Percentiles rank a stretch among this genome's conserved stretches.
Evolutionary conservation across 805 yeast genomes (phyloP).

Genomic region (Teunomyces gatunensis): DNA sequence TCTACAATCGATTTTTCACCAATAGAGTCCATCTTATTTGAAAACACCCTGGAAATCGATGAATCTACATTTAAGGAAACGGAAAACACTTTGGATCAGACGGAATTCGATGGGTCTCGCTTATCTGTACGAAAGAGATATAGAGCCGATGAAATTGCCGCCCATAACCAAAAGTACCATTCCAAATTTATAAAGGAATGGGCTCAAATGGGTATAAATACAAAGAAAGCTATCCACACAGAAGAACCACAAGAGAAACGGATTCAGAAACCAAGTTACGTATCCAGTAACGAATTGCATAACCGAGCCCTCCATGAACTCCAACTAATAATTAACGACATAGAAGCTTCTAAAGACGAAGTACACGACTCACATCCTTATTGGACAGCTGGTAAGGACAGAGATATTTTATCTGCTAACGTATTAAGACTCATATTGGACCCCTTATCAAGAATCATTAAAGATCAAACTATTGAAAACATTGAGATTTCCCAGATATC

Average conservation of each 20-base stretch:
- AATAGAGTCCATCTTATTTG: conserved; percentile 12
- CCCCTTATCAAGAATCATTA: conserved; percentile 25
- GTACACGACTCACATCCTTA: conserved; percentile 20
- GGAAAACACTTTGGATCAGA: conserved; percentile 7
- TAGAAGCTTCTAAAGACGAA: conserved; percentile 3
- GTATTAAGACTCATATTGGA: conserved; percentile 16
- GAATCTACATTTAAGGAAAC: conserved; percentile 11
- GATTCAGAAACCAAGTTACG: conserved; percentile 7
- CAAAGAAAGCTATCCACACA: background rate
- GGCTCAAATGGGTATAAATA: conserved; percentile 6
- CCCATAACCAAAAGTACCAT: conserved; percentile 18
- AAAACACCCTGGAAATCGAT: conserved; percentile 8
- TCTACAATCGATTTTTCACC: conserved; percentile 9
- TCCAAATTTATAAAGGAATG: conserved; percentile 17
- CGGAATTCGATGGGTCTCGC: conserved; percentile 13
- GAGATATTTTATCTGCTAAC: background rate
- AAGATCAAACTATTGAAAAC: conserved; percentile 11
- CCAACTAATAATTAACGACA: conserved; percentile 1
- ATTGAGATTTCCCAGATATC: conserved; percentile 15
- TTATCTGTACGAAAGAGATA: conserved; percentile 23
- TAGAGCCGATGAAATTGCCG: conserved; percentile 11
- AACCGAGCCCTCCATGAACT: conserved; percentile 3
- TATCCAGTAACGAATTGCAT: conserved; percentile 4
- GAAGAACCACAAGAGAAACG: background rate
- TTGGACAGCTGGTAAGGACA: conserved; percentile 3